A percentile compares a stretch with the other conserved stretches of the same genome.
phyloP scores from a whole-genome alignment of 1,139 yeast species.

The Candida dubliniensis region DNA sequence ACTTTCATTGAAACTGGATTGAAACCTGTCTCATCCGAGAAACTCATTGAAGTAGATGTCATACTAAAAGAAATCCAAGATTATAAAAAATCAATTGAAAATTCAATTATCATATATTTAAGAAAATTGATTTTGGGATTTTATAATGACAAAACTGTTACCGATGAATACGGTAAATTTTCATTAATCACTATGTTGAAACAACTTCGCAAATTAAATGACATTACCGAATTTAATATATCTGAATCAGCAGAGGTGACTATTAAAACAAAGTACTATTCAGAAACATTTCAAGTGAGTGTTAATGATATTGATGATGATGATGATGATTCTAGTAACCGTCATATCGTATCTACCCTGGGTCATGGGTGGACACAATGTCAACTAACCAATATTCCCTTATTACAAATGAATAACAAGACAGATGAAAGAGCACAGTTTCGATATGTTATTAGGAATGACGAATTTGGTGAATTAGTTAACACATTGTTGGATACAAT shows the following conservation, averaged over 20 bases:
- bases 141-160: slow-evolving; percentile 5
- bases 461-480: slow-evolving; percentile 11
- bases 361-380: slow-evolving; percentile 43
- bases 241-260: slow-evolving; percentile 21
- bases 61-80: slow-evolving; percentile 10
- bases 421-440: slow-evolving; percentile 35
- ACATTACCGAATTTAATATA: slow-evolving; percentile 1
- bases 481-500: slow-evolving; percentile 21
- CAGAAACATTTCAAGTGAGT: slow-evolving; percentile 27
- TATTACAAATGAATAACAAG: slow-evolving; percentile 34
- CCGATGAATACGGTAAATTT: slow-evolving; percentile 28
- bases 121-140: slow-evolving; percentile 19
- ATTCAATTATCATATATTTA: slow-evolving; percentile 18
- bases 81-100: slow-evolving; percentile 13
- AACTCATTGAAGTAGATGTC: slow-evolving; percentile 3
- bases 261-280: slow-evolving; percentile 27
- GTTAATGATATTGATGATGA: slow-evolving; percentile 16
- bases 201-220: slow-evolving; percentile 12
- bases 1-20: slow-evolving; percentile 21
- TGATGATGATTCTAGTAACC: slow-evolving; percentile 15
- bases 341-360: slow-evolving; percentile 24
- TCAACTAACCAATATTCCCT: slow-evolving; percentile 36
- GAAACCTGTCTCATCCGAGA: slow-evolving; percentile 10
- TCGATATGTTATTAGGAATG: slow-evolving; percentile 26
- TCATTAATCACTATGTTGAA: slow-evolving; percentile 24